Conservation (phyloP, 2,329 filamentous ascomycete genomes). For the Endoconidiophora laricicola region DNA sequence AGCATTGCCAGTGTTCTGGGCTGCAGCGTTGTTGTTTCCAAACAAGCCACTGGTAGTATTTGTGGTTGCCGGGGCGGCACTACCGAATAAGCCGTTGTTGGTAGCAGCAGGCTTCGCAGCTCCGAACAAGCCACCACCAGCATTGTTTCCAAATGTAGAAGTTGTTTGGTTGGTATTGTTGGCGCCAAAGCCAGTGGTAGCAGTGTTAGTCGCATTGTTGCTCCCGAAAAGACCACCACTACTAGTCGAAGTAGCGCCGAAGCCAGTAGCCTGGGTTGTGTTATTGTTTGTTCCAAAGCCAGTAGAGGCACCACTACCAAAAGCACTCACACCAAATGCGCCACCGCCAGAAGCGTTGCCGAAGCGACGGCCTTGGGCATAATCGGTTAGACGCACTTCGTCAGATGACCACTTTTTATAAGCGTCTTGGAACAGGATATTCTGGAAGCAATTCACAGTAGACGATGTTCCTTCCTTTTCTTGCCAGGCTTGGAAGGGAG, state of each 20-base stretch:
- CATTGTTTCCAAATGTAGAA: constrained; percentile 13
- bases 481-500: constrained; percentile 49
- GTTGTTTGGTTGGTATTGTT: constrained; percentile 14
- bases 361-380: constrained; percentile 67
- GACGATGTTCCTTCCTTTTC: constrained; percentile 55
- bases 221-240: constrained; percentile 25
- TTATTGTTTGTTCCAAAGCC: constrained; percentile 17
- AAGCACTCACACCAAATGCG: constrained; percentile 55
- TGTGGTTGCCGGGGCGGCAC: constrained; percentile 14
- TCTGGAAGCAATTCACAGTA: constrained; percentile 53
- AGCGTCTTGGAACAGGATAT: constrained; percentile 58
- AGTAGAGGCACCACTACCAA: constrained; percentile 24
- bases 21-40: constrained; percentile 18
- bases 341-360: constrained; percentile 74
- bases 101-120: constrained; percentile 16
- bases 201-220: constrained; percentile 17
- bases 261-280: constrained; percentile 19
- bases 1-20: constrained; percentile 3
- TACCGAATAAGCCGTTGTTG: constrained; percentile 28
- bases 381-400: constrained; percentile 69
- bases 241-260: constrained; percentile 19
- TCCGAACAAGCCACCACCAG: constrained; percentile 24
- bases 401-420: constrained; percentile 88
- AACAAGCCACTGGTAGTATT: constrained; percentile 18
- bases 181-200: constrained; percentile 17